Percentiles rank a stretch among this genome's conserved stretches.
Conservation (phyloP, 2,329 filamentous ascomycete genomes). For the Calonectria honghensis region DNA sequence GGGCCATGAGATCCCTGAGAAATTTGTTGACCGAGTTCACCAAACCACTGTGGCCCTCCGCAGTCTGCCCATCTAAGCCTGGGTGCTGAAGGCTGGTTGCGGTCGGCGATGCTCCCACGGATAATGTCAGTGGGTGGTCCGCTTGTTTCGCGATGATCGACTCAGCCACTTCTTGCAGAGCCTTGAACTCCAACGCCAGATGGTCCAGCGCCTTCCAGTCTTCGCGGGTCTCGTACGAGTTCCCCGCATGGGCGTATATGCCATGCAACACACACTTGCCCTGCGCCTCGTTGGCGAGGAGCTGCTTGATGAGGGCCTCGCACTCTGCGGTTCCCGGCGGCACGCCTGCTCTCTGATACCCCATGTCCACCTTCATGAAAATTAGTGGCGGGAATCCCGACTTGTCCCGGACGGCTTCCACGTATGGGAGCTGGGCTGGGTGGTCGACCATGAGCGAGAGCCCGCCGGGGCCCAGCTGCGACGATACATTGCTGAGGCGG, state of each 20-base stretch:
- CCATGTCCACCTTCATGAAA: conserved; percentile 84
- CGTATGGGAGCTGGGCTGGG: conserved; percentile 71
- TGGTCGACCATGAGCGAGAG: conserved; percentile 82
- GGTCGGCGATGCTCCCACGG: conserved; percentile 26
- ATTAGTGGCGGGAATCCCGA: conserved; percentile 70
- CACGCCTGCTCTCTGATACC: conserved; percentile 81
- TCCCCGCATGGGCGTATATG: conserved; percentile 82
- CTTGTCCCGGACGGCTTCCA: conserved; percentile 63
- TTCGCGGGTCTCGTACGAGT: conserved; percentile 78
- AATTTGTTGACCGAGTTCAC: conserved; percentile 64
- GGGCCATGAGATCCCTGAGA: conserved; percentile 61
- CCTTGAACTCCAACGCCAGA: conserved; percentile 62
- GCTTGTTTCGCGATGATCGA: conserved; percentile 14
- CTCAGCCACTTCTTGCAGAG: conserved; percentile 24
- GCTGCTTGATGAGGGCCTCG: conserved; percentile 63
- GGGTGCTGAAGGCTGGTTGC: conserved; percentile 29
- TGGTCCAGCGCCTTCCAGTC: conserved; percentile 74
- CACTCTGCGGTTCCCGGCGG: conserved; percentile 68
- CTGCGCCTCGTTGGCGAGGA: conserved; percentile 63
- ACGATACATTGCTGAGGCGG: conserved; percentile 74
- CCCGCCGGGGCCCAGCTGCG: conserved; percentile 70
- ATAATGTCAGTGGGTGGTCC: conserved; percentile 8
- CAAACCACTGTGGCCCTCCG: conserved; percentile 43
- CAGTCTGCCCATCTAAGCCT: neutral
- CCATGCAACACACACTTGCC: conserved; percentile 68